Evolutionary conservation across 495 filamentous ascomycete genomes (phyloP), one percentile per base, ranked within the genome.

Genomic region (Hapsidospora chrysogenum): DNA sequence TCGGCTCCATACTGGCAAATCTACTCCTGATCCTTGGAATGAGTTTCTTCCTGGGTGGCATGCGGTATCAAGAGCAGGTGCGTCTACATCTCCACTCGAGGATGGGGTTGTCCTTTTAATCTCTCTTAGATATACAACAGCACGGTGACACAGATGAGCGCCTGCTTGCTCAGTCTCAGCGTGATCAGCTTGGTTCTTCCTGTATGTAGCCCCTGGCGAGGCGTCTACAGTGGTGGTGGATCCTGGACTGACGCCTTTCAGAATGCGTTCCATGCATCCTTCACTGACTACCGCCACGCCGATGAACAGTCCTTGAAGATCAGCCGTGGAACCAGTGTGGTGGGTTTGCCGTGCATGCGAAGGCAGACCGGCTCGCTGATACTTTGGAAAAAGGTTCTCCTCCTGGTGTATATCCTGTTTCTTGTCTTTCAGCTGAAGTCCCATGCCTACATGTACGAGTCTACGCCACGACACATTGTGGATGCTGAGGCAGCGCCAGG

Each of bases 121-220:
- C n/a, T n/a, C n/a, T n/a, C n/a, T n/a, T n/a, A n/a, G n/a, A n/a
- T 92, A 40, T 94, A 94, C 58, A 94, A 94, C 55, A 89, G 74
- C 56, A 92, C 82, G 17, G 80, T 92, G 32, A 93, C 85, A 2
- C 83, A 93, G 56, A 94, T 89, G 80, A 93, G 85, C 47, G 84
- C 85, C 18, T 92, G 82, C 58, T 63, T 94, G 31, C 72, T 94
- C 41, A 85, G 81, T 61, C 59, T 94, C 54, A 83, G 79, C 49
- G 85, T 92, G 14, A 84, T 78, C 51, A 92, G 83, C 57, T 62
- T 94, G 3, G 58, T 92, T 2, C 54, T 92, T 5, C 82, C 82
- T 13, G 74, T 77, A 53, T 42, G 63, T 53, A 6, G 13, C 4
- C 17, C 23, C 1, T n/a, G 3, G 3, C n/a, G n/a, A n/a, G n/a